phyloP scores from a whole-genome alignment of 2,329 filamentous ascomycete genomes.

The Trichoderma hamatum region DNA sequence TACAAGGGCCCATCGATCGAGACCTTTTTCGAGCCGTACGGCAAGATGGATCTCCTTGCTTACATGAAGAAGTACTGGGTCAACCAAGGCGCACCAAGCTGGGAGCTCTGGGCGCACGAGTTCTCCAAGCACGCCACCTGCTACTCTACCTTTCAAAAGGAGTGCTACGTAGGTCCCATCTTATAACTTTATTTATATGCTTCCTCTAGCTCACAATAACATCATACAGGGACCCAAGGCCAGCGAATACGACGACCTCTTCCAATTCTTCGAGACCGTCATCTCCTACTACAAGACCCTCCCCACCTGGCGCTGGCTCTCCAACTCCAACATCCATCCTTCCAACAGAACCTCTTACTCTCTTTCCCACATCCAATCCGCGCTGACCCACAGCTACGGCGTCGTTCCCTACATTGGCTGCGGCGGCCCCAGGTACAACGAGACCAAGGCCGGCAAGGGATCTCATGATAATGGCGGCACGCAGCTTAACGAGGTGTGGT shows the following conservation, averaged over 20 bases:
- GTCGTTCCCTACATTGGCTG: slow-evolving; percentile 64
- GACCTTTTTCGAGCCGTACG: slow-evolving; percentile 61
- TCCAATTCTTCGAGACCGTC: slow-evolving; percentile 65
- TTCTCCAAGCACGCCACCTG: slow-evolving; percentile 71
- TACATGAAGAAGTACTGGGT: slow-evolving; percentile 71
- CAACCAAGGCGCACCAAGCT: slow-evolving; percentile 57
- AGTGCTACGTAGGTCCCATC: slow-evolving; percentile 55
- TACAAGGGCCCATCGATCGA: slow-evolving; percentile 62
- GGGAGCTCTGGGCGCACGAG: slow-evolving; percentile 67
- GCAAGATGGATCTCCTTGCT: slow-evolving; percentile 60
- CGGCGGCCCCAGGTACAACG: slow-evolving; percentile 61
- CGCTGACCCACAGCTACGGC: slow-evolving; percentile 55
- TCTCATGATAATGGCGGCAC: slow-evolving; percentile 60
- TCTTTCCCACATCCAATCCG: slow-evolving; percentile 54
- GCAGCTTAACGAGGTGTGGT: slow-evolving; percentile 65
- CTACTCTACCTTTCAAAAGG: slow-evolving; percentile 65
- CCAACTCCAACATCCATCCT: slow-evolving; percentile 55
- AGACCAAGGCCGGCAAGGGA: slow-evolving; percentile 59
- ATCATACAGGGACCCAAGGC: slow-evolving; percentile 52
- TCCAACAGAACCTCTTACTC: slow-evolving; percentile 62
- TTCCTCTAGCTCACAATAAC: background rate
- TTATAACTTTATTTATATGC: background rate
- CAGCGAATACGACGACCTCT: slow-evolving; percentile 58
- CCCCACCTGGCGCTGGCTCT: slow-evolving; percentile 65
- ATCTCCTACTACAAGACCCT: slow-evolving; percentile 60